Base-by-base conservation (phyloP, 139 green algal genomes). In the Coelastrella sp. region DNA sequence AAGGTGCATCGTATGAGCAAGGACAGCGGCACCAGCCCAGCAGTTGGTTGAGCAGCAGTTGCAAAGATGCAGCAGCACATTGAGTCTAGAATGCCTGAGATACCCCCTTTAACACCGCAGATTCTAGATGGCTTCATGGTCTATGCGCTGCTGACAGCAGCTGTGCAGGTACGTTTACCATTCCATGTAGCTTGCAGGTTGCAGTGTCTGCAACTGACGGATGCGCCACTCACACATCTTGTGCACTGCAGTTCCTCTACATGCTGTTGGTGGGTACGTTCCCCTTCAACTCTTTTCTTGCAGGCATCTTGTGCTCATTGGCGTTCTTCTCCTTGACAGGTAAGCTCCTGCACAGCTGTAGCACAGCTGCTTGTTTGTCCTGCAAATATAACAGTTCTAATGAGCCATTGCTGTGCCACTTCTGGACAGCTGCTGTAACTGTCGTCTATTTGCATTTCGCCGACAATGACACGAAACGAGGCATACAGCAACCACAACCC, bases 261-360 rank as follows among this genome's bases (percentile, higher is more conserved):
- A 93, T 97, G 93, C 59, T 96, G 47, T 77, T 97, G 20, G 95
- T 97, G 8, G 96, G 96, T 22, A 95, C 93, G 11, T 98, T 98
- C 83, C 96, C 96, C 5, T 98, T 98, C 95, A 98, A 98, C 91
- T 93, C 96, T 47, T 98, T 98, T 91, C 88, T 98, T 23, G 93
- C 96, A 3, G 95, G 96, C n/a, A 92, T 98, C 61, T 90, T 98
- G 4, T 96, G 92, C 60, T 96, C 92, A 61, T 7, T 97, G 2
- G 95, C 95, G n/a, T 96, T 96, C 87, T 96, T 97, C 76, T 94
- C 97, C 11, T 92, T 98, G 0, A 98, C 95, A 81, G 90, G 95
- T 97, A 58, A 73, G 92, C n/a, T 3, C 32, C 32, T 47, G 32
- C 32, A 47, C 32, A 47, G 32, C 32, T 47, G 0, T 47, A 47